Evolutionary conservation across 345 rosid genomes (phyloP), one percentile per base, ranked within the genome.

Genomic region (Iberis pinnata): DNA sequence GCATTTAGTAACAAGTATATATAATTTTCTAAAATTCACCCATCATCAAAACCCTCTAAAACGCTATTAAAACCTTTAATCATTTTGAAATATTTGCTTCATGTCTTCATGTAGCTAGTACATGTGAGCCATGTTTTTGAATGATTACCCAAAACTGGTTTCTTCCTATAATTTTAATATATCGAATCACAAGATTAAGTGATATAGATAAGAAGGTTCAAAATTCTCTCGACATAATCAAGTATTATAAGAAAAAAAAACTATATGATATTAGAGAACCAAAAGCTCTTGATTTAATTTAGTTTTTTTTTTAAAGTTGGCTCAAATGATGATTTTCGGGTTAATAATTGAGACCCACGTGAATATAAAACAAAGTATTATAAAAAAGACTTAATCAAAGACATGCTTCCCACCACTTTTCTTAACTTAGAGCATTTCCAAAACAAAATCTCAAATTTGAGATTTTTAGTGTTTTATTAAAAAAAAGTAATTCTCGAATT

Each of bases 391-490:
- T 44, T 8, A 27, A 53, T 66, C 29, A 58, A 41, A 53, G 61
- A 59, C 71, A 67, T 67, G 71, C 40, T 56, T 67, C 65, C 71
- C 65, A 67, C 71, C 60, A 59, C 27, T 45, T n/a, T n/a, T n/a
- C n/a, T n/a, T n/a, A n/a, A n/a, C n/a, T n/a, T n/a, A n/a, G n/a
- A n/a, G n/a, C n/a, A n/a, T n/a, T n/a, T n/a, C n/a, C n/a, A n/a
- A n/a, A n/a, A n/a, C n/a, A n/a, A n/a, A n/a, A n/a, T n/a, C n/a
- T n/a, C n/a, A n/a, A n/a, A n/a, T n/a, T n/a, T n/a, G n/a, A n/a
- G n/a, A 13, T 58, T 31, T 59, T 12, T 22, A 31, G 35, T 20
- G 42, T 65, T 12, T 35, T 43, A 43, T 45, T 17, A 35, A 26
- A 13, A 25, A n/a, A n/a, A n/a, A n/a, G n/a, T n/a, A n/a, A n/a